Conservation (phyloP, 192 early-diverging fungal genomes). For the Coemansia sp. region DNA sequence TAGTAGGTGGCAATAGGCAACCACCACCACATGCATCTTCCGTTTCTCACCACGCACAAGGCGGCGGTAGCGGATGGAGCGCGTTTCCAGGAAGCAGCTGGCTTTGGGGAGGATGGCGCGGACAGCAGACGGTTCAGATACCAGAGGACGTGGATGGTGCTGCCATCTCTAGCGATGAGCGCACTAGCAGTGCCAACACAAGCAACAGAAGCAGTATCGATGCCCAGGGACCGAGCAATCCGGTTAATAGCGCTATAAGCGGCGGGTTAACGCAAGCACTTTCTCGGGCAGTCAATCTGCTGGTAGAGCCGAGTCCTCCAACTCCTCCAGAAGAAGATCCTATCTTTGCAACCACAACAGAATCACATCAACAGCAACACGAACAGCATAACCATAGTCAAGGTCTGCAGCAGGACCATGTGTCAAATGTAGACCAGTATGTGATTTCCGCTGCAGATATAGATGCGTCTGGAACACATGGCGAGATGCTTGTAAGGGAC, state of each 20-base stretch:
- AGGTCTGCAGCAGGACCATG: not conserved
- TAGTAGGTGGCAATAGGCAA: not conserved
- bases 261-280: conserved; percentile 41
- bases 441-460: conserved; percentile 20
- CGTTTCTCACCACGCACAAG: not conserved
- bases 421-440: conserved; percentile 13
- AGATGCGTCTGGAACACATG: not conserved
- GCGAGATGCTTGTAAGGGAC: conserved; percentile 17
- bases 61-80: not conserved
- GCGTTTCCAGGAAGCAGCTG: conserved; percentile 20
- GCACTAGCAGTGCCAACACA: not conserved
- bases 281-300: conserved; percentile 42
- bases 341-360: conserved; percentile 12
- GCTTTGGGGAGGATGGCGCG: conserved; percentile 35
- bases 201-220: conserved; percentile 9
- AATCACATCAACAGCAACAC: not conserved
- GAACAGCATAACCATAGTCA: not conserved
- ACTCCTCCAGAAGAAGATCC: conserved; percentile 49
- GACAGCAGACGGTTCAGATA: not conserved
- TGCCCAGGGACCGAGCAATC: not conserved
- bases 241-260: not conserved
- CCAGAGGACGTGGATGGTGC: not conserved
- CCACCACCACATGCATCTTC: not conserved
- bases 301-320: conserved; percentile 44
- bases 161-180: not conserved